Base-by-base conservation (phyloP, 331 rosid genomes). In the Quercus phellos region DNA sequence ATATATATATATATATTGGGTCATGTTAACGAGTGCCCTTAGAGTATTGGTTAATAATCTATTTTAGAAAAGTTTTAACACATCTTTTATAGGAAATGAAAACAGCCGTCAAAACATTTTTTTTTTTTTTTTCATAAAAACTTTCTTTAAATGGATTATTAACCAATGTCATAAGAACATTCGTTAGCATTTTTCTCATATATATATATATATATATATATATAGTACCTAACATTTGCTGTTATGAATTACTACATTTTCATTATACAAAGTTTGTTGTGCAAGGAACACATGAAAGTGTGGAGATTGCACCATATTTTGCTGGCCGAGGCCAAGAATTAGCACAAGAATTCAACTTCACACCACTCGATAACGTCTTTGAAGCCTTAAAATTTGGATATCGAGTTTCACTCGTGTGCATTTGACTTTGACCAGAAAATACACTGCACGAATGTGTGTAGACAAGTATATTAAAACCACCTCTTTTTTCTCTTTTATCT, bases 341-440 rank as follows among this genome's bases (percentile, higher is more conserved):
- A 70, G 80, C 78, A 73, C 86, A 75, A 87, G 88, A 81, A 85
- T 78, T 88, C 86, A 88, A 91, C 89, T 88, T 87, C 81, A 66
- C 88, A 27, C 26, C 80, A 81, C 73, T 77, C 98, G 72, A 93
- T 87, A 85, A 75, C 93, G 89, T 83, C 82, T 84, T 87, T 91
- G 81, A 87, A 85, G 96, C 90, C 96, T 89, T 90, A 79, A 89
- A 86, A 51, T 73, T 76, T 85, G 97, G 96, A 74, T 35, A 85
- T 75, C 58, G 75, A 80, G 84, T 84, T 88, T 80, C 98, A 91
- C 91, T 89, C 96, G 94, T 90, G 96, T 89, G 97, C 91, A 80
- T 86, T 89, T 90, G 91, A 89, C 92, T 85, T 91, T 89, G 90
- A 89, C 94, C 67, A 17, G 75, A 53, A 46, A 46, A 75, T 30